These are phyloP conservation scores for Kodamaea lidongshanica DNA, from an alignment of 805 yeast genomes.

Conservation along the genomic window DNA sequence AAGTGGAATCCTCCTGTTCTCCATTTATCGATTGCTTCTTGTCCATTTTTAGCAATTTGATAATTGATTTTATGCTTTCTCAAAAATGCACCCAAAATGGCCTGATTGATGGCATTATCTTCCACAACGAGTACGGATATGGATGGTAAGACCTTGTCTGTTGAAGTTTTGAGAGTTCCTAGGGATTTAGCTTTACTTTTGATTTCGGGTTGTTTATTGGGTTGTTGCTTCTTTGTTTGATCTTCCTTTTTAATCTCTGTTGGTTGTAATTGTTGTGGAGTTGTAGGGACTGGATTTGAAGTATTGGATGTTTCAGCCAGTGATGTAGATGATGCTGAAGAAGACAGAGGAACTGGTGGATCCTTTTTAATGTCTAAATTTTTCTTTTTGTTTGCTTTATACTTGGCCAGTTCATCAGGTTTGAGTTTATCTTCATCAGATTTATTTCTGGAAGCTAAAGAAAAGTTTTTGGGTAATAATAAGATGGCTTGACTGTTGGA, in stretches of 20 bases:
- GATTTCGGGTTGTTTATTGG: too few species aligned
- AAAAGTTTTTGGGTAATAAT: conserved; percentile 44
- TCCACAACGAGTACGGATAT: conserved; percentile 91
- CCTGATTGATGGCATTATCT: conserved; percentile 91
- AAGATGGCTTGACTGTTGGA: conserved; percentile 39
- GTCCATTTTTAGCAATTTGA: conserved; percentile 86
- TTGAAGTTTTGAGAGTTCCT: conserved; percentile 26
- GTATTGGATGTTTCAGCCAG: too few species aligned
- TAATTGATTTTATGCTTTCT: conserved; percentile 79
- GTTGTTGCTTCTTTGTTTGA: conserved; percentile 1
- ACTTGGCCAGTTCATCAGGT: conserved; percentile 1
- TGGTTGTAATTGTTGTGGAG: too few species aligned
- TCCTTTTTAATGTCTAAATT: conserved; percentile 1
- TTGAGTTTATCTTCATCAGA: conserved; percentile 2
- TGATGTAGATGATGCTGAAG: too few species aligned
- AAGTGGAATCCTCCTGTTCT: conserved; percentile 89
- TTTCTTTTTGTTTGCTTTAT: conserved; percentile 1
- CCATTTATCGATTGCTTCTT: conserved; percentile 94
- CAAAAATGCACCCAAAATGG: conserved; percentile 82
- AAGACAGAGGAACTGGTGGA: too few species aligned
- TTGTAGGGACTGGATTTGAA: too few species aligned
- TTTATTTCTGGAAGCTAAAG: conserved; percentile 19
- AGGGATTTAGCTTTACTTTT: conserved; percentile 2
- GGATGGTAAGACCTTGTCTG: conserved; percentile 73
- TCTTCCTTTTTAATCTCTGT: too few species aligned